Conservation (phyloP, 208 protist genomes). For the Herpetomonas muscarum region DNA sequence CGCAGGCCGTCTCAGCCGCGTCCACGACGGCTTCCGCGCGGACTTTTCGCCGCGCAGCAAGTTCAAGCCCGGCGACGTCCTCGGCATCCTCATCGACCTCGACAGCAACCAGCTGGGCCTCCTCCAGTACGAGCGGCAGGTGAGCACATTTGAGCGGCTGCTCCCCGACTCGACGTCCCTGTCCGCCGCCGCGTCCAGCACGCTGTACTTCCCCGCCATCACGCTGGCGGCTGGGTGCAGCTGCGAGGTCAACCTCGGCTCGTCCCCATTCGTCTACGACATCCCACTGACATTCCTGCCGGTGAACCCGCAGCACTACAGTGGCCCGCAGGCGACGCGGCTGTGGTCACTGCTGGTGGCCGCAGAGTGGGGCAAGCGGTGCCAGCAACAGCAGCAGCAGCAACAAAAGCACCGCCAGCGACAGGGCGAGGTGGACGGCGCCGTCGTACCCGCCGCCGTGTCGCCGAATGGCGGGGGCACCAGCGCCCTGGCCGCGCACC, state of each 20-base stretch:
- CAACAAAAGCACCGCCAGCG: not conserved
- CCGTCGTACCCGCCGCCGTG: not conserved
- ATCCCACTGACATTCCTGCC: slow-evolving; percentile 66
- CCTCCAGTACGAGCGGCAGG: slow-evolving; percentile 67
- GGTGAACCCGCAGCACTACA: slow-evolving; percentile 66
- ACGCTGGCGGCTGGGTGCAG: slow-evolving; percentile 22
- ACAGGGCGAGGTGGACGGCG: too few relatives aligned
- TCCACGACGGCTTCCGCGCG: slow-evolving; percentile 55
- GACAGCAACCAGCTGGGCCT: slow-evolving; percentile 49
- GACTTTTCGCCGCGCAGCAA: slow-evolving; percentile 58
- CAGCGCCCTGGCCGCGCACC: not conserved
- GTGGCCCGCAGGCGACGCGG: slow-evolving; percentile 31
- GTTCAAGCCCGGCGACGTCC: slow-evolving; percentile 80
- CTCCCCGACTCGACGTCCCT: not conserved
- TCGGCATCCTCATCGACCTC: slow-evolving; percentile 82
- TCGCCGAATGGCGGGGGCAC: not conserved
- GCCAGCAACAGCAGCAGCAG: slow-evolving; percentile 5
- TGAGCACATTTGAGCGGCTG: slow-evolving; percentile 54
- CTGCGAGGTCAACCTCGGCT: slow-evolving; percentile 88
- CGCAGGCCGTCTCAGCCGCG: slow-evolving; percentile 49
- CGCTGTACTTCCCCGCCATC: slow-evolving; percentile 37
- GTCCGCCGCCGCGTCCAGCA: not conserved
- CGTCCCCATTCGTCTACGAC: slow-evolving; percentile 43
- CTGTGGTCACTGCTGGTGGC: slow-evolving; percentile 59
- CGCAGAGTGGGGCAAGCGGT: slow-evolving; percentile 17